A percentile compares a stretch with the other conserved stretches of the same genome.
phyloP scores from a whole-genome alignment of 2,329 filamentous ascomycete species.

The Chrysoporthe cubensis region DNA sequence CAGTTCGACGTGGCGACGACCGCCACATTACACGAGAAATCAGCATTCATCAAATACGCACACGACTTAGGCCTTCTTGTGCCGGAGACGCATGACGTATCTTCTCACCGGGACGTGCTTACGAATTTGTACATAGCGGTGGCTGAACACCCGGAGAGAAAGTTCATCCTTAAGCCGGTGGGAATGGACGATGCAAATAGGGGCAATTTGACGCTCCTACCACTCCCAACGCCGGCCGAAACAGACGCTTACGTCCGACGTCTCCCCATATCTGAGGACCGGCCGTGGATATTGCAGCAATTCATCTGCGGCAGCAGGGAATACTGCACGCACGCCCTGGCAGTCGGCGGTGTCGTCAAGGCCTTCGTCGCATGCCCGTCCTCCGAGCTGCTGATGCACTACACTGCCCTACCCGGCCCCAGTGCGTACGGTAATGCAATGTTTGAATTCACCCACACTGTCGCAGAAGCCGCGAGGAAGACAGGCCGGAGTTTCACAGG shows the following conservation, averaged over 20 bases:
- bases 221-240: constrained; percentile 52
- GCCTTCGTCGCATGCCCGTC: constrained; percentile 71
- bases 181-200: constrained; percentile 64
- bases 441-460: constrained; percentile 65
- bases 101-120: constrained; percentile 55
- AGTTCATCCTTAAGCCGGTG: constrained; percentile 70
- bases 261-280: constrained; percentile 56
- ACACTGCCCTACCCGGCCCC: constrained; percentile 58
- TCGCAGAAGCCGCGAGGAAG: constrained; percentile 52
- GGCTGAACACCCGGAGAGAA: constrained; percentile 35
- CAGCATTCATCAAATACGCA: constrained; percentile 65
- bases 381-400: constrained; percentile 67
- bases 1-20: constrained; percentile 64
- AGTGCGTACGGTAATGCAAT: constrained; percentile 62
- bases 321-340: constrained; percentile 72
- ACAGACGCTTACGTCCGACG: constrained; percentile 59
- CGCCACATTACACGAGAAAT: constrained; percentile 64
- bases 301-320: constrained; percentile 64
- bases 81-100: constrained; percentile 58
- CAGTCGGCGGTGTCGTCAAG: constrained; percentile 67
- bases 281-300: constrained; percentile 71
- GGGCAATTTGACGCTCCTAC: constrained; percentile 67
- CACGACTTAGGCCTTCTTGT: constrained; percentile 55
- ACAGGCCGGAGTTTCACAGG: constrained; percentile 58
- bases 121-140: constrained; percentile 49